These are phyloP conservation scores for Cercospora sp. DNA, from an alignment of 2,329 filamentous ascomycete genomes.

Conservation along the genomic window DNA sequence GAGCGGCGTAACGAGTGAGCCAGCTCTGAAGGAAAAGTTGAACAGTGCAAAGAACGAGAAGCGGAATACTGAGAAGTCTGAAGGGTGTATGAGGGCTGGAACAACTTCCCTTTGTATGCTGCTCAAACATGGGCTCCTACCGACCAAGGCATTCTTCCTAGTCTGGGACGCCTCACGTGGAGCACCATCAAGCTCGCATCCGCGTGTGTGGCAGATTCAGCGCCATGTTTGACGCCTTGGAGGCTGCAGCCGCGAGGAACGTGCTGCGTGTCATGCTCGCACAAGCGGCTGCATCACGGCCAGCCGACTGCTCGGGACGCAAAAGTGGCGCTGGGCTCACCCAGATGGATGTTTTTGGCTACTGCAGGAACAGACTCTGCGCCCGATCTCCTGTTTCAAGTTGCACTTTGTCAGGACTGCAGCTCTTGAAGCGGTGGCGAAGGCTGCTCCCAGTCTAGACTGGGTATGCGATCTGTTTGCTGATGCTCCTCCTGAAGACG, in stretches of 20 bases:
- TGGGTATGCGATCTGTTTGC: neutral
- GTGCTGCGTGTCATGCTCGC: conserved; percentile 22
- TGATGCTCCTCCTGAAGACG: neutral
- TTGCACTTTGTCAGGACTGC: neutral
- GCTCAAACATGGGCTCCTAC: conserved; percentile 6
- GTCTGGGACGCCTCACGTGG: conserved; percentile 14
- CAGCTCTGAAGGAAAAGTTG: conserved; percentile 37
- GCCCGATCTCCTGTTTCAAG: conserved; percentile 13
- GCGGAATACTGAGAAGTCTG: conserved; percentile 3
- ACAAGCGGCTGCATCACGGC: conserved; percentile 20
- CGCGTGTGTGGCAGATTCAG: conserved; percentile 8
- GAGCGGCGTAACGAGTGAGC: conserved; percentile 50
- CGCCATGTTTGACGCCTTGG: conserved; percentile 21
- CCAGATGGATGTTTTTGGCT: conserved; percentile 1
- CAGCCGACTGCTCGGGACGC: conserved; percentile 20
- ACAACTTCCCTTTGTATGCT: conserved; percentile 41
- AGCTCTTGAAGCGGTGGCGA: neutral
- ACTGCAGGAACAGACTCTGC: conserved; percentile 12
- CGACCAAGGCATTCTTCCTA: conserved; percentile 6
- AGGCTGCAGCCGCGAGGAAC: conserved; percentile 13
- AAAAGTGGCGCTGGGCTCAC: conserved; percentile 18
- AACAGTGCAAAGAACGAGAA: conserved; percentile 2
- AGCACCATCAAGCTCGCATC: conserved; percentile 12
- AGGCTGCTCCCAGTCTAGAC: too few species aligned
- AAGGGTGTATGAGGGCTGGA: conserved; percentile 33